Evolutionary conservation across 2,329 filamentous ascomycete genomes (phyloP).

Genomic region (Leptographium flavum): DNA sequence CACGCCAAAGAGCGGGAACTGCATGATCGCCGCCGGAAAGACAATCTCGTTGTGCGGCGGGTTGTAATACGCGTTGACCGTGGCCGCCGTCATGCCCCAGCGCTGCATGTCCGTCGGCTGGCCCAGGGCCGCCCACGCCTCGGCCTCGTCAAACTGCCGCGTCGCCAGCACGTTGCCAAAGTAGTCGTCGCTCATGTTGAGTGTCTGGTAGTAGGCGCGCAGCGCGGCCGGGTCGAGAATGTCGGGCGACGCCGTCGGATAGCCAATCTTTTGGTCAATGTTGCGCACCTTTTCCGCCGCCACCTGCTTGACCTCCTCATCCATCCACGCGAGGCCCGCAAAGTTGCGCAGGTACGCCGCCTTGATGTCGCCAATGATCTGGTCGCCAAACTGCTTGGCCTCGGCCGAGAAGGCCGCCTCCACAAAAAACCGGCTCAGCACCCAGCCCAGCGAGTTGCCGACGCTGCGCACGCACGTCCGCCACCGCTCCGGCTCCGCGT

Average conservation of each 20-base stretch:
- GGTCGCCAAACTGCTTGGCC: slow-evolving; percentile 51
- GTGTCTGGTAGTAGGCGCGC: slow-evolving; percentile 37
- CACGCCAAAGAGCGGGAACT: slow-evolving; percentile 51
- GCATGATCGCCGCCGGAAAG: slow-evolving; percentile 57
- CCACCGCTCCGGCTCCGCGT: slow-evolving; percentile 51
- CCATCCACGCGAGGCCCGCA: slow-evolving; percentile 48
- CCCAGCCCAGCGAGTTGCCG: slow-evolving; percentile 43
- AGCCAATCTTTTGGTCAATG: slow-evolving; percentile 55
- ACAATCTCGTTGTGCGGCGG: slow-evolving; percentile 52
- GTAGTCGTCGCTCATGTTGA: slow-evolving; percentile 36
- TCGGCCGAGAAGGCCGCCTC: slow-evolving; percentile 53
- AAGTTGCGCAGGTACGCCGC: slow-evolving; percentile 48
- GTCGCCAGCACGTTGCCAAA: slow-evolving; percentile 44
- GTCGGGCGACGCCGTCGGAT: slow-evolving; percentile 43
- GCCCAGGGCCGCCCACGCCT: slow-evolving; percentile 42
- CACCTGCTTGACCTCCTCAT: slow-evolving; percentile 40
- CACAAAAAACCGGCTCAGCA: slow-evolving; percentile 56
- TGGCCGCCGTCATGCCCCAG: slow-evolving; percentile 47
- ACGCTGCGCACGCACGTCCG: slow-evolving; percentile 42
- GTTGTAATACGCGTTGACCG: slow-evolving; percentile 54
- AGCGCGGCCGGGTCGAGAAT: slow-evolving; percentile 43
- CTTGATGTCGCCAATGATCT: slow-evolving; percentile 59
- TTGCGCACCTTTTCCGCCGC: slow-evolving; percentile 52
- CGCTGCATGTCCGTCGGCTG: slow-evolving; percentile 45
- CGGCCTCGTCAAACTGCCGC: slow-evolving; percentile 29